These are phyloP conservation scores for Saprolegnia diclina DNA, from an alignment of 352 stramenopile genomes.

Conservation along the genomic window DNA sequence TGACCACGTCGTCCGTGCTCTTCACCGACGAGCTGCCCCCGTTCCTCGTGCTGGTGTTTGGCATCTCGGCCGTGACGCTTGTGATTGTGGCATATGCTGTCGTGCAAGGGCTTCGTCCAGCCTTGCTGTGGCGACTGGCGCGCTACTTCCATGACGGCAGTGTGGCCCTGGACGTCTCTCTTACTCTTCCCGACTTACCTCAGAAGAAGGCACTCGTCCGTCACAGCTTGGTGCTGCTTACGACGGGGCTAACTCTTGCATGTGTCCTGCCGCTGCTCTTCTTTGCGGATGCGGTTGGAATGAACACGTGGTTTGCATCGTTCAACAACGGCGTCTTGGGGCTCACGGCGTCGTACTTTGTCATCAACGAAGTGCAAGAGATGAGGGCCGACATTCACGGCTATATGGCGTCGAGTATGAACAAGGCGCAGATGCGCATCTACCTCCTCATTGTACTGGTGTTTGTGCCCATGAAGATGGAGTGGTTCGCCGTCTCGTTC, in stretches of 20 bases:
- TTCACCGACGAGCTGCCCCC: not conserved
- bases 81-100: not conserved
- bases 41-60: not conserved
- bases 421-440: not conserved
- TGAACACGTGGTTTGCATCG: not conserved
- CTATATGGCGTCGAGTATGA: not conserved
- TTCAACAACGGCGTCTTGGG: slow-evolving; percentile 7
- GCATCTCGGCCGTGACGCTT: not conserved
- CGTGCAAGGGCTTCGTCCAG: not conserved
- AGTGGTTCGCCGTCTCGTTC: not conserved
- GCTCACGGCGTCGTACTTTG: not conserved
- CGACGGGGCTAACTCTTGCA: not conserved
- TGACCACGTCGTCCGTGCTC: not conserved
- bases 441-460: slow-evolving; percentile 1
- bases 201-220: not conserved
- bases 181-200: not conserved
- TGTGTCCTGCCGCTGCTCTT: not conserved
- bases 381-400: not conserved
- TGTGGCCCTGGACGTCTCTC: not conserved
- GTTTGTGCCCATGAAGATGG: not conserved
- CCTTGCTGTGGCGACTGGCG: not conserved
- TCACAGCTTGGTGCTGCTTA: not conserved
- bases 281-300: too few relatives aligned
- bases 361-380: not conserved
- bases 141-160: not conserved